phyloP scores from a whole-genome alignment of 768 basidiomycete genomes.

The Hygrophoropsis aurantiaca region DNA sequence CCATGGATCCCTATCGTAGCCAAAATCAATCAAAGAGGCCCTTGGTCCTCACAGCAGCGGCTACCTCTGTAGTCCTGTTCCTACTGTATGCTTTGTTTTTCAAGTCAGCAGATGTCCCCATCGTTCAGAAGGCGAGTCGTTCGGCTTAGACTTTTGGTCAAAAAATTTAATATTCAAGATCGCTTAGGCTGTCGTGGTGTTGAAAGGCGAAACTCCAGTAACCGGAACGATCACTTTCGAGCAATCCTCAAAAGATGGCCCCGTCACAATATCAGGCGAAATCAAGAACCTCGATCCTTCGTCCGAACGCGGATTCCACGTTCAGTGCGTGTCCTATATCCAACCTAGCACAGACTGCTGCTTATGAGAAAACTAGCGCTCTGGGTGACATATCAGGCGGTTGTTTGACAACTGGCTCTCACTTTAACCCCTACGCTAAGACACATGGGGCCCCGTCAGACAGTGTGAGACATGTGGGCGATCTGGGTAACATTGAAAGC shows the following conservation, averaged over 20 bases:
- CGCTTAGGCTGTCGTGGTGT: slow-evolving; percentile 54
- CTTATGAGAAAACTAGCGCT: slow-evolving; percentile 13
- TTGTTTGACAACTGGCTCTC: slow-evolving; percentile 67
- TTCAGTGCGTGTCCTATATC: slow-evolving; percentile 56
- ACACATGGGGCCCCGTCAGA: slow-evolving; percentile 66
- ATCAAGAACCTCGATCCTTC: slow-evolving; percentile 59
- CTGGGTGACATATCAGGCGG: slow-evolving; percentile 67
- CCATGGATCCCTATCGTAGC: slow-evolving; percentile 20
- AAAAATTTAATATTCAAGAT: not conserved
- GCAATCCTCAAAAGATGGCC: slow-evolving; percentile 47
- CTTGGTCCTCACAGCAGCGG: slow-evolving; percentile 11
- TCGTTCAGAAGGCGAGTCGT: slow-evolving; percentile 19
- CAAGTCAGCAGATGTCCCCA: slow-evolving; percentile 13
- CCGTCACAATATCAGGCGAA: slow-evolving; percentile 63
- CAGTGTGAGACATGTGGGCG: slow-evolving; percentile 65
- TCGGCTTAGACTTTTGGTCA: not conserved
- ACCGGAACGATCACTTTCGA: slow-evolving; percentile 66
- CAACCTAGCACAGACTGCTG: not conserved
- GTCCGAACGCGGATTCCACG: slow-evolving; percentile 71
- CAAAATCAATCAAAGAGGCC: slow-evolving; percentile 19
- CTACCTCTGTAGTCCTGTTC: slow-evolving; percentile 16
- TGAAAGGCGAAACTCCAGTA: slow-evolving; percentile 61
- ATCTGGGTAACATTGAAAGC: slow-evolving; percentile 71
- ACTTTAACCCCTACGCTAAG: slow-evolving; percentile 72
- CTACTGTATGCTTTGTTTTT: slow-evolving; percentile 18